Evolutionary conservation across 2,329 filamentous ascomycete genomes (phyloP), one percentile per base, ranked within the genome.

Genomic region (Dryadomyces quercivorus): DNA sequence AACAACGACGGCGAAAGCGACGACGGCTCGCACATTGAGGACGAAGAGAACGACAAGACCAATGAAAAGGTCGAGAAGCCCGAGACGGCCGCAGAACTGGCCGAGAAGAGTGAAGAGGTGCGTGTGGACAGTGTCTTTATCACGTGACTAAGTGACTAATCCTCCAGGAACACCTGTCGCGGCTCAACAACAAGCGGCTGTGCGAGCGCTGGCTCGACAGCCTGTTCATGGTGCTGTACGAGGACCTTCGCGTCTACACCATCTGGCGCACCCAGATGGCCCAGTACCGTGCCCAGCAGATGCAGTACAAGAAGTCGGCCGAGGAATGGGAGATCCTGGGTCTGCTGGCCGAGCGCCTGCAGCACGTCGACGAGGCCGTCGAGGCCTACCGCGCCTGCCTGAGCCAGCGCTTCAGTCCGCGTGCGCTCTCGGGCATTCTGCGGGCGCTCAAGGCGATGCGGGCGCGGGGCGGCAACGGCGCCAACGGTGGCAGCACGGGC

Each of bases 241-340:
- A 98, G 69, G 93, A 98, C 65, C 78, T 98, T 18, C 88, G 93
- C 51, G 92, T 98, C 48, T 98, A 98, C 74, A 98, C 93, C 13
- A 98, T 98, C 68, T 98, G 93, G 93, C 85, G 93, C 55, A 97
- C 93, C 0, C 93, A 98, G 68, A 93, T 97, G 82, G 88, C 90
- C 0, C 92, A 97, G 67, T 96, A 91, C 66, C 85, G 88, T 21
- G 88, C 92, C 53, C 92, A 97, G 68, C 86, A 92, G 58, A 84
- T 95, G 69, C 85, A 94, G 61, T 98, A 97, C 74, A 93, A 93
- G 71, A 98, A 97, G 72, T 93, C 86, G 1, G 86, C 92, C 2
- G 90, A 95, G 61, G 93, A 98, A 67, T 98, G 93, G 93, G 93
- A 98, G 70, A 96, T 98, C 52, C 79, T 98, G 0, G 93, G 93